Evolutionary conservation across 2,329 filamentous ascomycete genomes (phyloP).

Genomic region (Paracoccidioides brasiliensis): DNA sequence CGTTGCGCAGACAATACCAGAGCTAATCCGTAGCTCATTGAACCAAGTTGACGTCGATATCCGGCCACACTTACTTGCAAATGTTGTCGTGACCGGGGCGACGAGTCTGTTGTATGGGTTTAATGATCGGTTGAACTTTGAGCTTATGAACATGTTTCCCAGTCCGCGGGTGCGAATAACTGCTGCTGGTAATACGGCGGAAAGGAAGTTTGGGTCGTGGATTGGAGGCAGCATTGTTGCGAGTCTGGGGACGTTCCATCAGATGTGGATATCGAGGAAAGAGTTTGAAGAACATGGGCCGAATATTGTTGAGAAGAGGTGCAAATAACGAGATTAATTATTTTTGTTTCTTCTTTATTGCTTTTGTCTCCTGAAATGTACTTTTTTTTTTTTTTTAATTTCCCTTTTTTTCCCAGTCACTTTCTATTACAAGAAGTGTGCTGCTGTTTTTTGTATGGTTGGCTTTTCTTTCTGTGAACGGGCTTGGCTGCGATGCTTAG

Average conservation of each 20-base stretch:
- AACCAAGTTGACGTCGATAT: slow-evolving; percentile 78
- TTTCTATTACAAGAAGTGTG: too few species aligned
- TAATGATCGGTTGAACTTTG: slow-evolving; percentile 75
- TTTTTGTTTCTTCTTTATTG: background rate
- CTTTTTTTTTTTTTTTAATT: too few species aligned
- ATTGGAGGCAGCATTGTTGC: slow-evolving; percentile 92
- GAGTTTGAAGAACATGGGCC: slow-evolving; percentile 94
- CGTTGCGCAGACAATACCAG: slow-evolving; percentile 67
- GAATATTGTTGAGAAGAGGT: slow-evolving; percentile 86
- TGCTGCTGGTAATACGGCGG: slow-evolving; percentile 71
- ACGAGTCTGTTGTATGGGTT: slow-evolving; percentile 81
- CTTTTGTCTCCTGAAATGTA: background rate
- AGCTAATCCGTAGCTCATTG: slow-evolving; percentile 65
- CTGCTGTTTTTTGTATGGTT: too few species aligned
- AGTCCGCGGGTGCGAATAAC: slow-evolving; percentile 78
- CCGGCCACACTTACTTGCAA: slow-evolving; percentile 66
- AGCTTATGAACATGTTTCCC: slow-evolving; percentile 70
- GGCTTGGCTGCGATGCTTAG: too few species aligned
- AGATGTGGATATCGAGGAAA: slow-evolving; percentile 97
- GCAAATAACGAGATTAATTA: slow-evolving; percentile 48
- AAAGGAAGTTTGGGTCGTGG: slow-evolving; percentile 87
- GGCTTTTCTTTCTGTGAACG: too few species aligned
- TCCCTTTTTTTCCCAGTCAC: too few species aligned
- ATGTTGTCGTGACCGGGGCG: slow-evolving; percentile 86
- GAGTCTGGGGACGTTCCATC: slow-evolving; percentile 92